Percentiles rank a stretch among this genome's conserved stretches.
These are phyloP conservation scores for Diplogelasinospora grovesii DNA, from an alignment of 495 filamentous ascomycete species.

Conservation along the genomic window DNA sequence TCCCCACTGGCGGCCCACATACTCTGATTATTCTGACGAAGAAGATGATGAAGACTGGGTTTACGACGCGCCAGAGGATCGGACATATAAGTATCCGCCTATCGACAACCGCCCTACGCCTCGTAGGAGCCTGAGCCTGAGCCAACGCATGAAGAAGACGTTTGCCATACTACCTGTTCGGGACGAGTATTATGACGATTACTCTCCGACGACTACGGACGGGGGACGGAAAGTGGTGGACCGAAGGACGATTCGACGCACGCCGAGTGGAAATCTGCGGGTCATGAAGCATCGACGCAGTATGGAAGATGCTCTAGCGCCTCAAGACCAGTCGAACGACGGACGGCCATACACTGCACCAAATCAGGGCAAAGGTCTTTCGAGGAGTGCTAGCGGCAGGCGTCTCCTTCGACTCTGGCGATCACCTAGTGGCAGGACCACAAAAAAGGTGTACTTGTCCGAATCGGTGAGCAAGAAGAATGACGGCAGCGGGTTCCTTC, in stretches of 20 bases:
- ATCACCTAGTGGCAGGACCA: slow-evolving; percentile 2
- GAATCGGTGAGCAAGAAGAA: slow-evolving; percentile 2
- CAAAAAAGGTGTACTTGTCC: slow-evolving; percentile 1
- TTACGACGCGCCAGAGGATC: slow-evolving; percentile 21
- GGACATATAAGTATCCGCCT: slow-evolving; percentile 31
- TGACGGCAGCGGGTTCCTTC: slow-evolving; percentile 21
- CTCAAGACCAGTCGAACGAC: slow-evolving; percentile 13
- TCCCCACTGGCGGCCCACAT: slow-evolving; percentile 74
- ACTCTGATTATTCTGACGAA: slow-evolving; percentile 59
- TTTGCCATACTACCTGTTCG: slow-evolving; percentile 46
- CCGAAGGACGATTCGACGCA: slow-evolving; percentile 43
- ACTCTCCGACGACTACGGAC: slow-evolving; percentile 24
- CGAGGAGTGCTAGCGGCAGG: not conserved
- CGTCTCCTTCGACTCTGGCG: slow-evolving; percentile 18
- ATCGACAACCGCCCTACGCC: slow-evolving; percentile 38
- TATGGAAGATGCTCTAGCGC: slow-evolving; percentile 30
- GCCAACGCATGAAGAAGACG: slow-evolving; percentile 40
- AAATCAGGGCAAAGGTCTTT: slow-evolving; percentile 7
- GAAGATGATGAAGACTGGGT: slow-evolving; percentile 38
- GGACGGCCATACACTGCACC: slow-evolving; percentile 29
- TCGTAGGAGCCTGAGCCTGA: slow-evolving; percentile 48
- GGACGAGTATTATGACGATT: slow-evolving; percentile 25
- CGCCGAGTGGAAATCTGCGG: slow-evolving; percentile 41
- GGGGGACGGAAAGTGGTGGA: slow-evolving; percentile 35
- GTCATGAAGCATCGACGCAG: slow-evolving; percentile 43